Percentiles rank a stretch among this genome's conserved stretches.
phyloP scores from a whole-genome alignment of 768 basidiomycete genomes.

The Tylopilus sp. region DNA sequence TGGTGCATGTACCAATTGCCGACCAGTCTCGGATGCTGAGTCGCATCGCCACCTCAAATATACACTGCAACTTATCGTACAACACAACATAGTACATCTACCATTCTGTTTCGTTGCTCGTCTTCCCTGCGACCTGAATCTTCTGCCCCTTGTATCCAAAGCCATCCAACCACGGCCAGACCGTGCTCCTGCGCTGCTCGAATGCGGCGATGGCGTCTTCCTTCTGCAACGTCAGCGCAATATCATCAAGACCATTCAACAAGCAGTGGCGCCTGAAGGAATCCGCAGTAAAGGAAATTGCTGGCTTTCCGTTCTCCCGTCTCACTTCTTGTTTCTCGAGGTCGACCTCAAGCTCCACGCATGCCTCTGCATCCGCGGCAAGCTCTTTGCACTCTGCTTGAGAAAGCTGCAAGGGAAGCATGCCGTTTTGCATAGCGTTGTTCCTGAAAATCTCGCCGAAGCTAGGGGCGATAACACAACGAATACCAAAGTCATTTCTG shows the following conservation, averaged over 20 bases:
- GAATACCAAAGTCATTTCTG: slow-evolving; percentile 88
- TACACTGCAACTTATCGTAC: neutral
- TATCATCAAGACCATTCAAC: slow-evolving; percentile 95
- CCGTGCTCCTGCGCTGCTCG: slow-evolving; percentile 69
- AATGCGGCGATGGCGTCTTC: slow-evolving; percentile 69
- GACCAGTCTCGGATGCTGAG: slow-evolving; percentile 16
- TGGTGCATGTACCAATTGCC: slow-evolving; percentile 5
- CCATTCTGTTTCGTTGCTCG: slow-evolving; percentile 67
- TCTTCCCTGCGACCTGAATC: slow-evolving; percentile 52
- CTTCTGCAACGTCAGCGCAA: slow-evolving; percentile 88
- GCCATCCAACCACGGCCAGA: slow-evolving; percentile 97
- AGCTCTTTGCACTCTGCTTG: slow-evolving; percentile 68
- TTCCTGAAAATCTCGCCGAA: slow-evolving; percentile 90
- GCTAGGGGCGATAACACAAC: slow-evolving; percentile 82
- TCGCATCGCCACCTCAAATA: slow-evolving; percentile 1
- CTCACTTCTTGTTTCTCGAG: slow-evolving; percentile 78
- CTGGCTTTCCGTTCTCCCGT: slow-evolving; percentile 65
- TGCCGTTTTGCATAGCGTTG: slow-evolving; percentile 92
- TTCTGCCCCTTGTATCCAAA: slow-evolving; percentile 83
- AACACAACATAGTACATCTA: slow-evolving; percentile 26
- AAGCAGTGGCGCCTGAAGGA: slow-evolving; percentile 91
- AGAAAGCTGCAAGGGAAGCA: slow-evolving; percentile 77
- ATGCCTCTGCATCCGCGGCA: slow-evolving; percentile 72
- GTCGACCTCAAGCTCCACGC: slow-evolving; percentile 78
- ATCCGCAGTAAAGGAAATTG: slow-evolving; percentile 80